Base-by-base conservation (phyloP, 805 yeast genomes). In the Tetrapisispora phaffii region DNA sequence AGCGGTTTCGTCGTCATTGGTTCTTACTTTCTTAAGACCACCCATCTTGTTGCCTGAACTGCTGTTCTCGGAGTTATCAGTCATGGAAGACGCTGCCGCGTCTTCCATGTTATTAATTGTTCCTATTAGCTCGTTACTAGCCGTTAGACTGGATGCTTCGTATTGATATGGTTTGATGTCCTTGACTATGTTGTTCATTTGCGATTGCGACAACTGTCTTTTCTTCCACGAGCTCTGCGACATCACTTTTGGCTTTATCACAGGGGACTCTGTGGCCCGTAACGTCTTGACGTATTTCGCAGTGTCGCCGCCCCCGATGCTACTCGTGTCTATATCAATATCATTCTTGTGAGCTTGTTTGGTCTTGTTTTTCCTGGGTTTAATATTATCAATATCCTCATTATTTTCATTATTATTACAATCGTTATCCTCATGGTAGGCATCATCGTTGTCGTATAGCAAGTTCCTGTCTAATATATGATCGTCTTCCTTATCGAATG, bases 101-200 rank as follows among this genome's bases (percentile, higher is more conserved):
- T 32, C 34, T n/a, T 32, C 20, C 5, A 6, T 73, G 60, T 90
- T 88, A 64, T 93, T 97, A 0, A 68, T 62, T 63, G 66, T 67
- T 44, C 58, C 53, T 33, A 54, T 53, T 22, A 29, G 7, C 8
- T 22, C 17, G 7, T n/a, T 22, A 12, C 26, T 20, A 3, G n/a
- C 28, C 7, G 17, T 31, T 4, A 17, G 6, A 16, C 5, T 36
- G 2, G 15, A 21, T 4, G 7, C 15, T n/a, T 37, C 34, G 4
- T 17, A 19, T 10, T 32, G 31, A 2, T 28, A 19, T 20, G 34
- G 34, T 15, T 34, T n/a, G 15, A 34, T 34, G 4, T 41, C 44
- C 28, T 41, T 41, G 2, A 41, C 33, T 12, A 41, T 41, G 23
- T 10, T 29, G 5, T 43, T 39, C 4, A 37, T 17, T 37, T 43